Conservation (phyloP, 768 basidiomycete species). For the Asterophora parasitica region DNA sequence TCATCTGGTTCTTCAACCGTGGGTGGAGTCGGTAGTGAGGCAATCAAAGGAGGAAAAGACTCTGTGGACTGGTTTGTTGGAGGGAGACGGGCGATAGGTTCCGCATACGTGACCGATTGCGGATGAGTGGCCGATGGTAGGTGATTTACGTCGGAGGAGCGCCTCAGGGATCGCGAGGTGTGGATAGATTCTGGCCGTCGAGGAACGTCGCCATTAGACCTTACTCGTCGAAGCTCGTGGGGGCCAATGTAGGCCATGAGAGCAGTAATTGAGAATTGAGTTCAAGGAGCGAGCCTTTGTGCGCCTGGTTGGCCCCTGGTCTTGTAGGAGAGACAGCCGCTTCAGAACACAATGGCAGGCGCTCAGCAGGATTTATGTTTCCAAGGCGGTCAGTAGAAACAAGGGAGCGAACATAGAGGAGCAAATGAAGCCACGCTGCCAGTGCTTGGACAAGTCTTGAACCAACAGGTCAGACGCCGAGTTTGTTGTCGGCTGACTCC, state of each 20-base stretch:
- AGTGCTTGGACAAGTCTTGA: no score
- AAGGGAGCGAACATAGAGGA: no score
- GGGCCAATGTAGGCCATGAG: slow-evolving; percentile 15
- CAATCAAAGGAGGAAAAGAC: slow-evolving; percentile 3
- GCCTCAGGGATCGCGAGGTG: slow-evolving; percentile 9
- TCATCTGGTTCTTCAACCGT: slow-evolving; percentile 14
- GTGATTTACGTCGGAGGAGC: slow-evolving; percentile 12
- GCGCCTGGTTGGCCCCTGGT: not conserved
- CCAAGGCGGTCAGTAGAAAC: no score
- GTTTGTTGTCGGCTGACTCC: no score
- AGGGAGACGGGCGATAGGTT: no score
- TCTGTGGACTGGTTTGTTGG: not conserved
- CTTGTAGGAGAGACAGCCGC: slow-evolving; percentile 1
- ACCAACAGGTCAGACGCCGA: no score
- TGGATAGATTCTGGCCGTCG: slow-evolving; percentile 23
- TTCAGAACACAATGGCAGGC: no score
- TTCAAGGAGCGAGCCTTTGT: not conserved
- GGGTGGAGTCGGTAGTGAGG: slow-evolving; percentile 7
- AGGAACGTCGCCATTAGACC: slow-evolving; percentile 37
- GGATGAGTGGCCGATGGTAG: not conserved
- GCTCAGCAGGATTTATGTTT: no score
- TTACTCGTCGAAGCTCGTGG: slow-evolving; percentile 28
- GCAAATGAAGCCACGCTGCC: no score
- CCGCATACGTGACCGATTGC: not conserved
- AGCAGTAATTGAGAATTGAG: not conserved